These are phyloP conservation scores for Candida verbasci DNA, from an alignment of 805 yeast species.

Conservation along the genomic window DNA sequence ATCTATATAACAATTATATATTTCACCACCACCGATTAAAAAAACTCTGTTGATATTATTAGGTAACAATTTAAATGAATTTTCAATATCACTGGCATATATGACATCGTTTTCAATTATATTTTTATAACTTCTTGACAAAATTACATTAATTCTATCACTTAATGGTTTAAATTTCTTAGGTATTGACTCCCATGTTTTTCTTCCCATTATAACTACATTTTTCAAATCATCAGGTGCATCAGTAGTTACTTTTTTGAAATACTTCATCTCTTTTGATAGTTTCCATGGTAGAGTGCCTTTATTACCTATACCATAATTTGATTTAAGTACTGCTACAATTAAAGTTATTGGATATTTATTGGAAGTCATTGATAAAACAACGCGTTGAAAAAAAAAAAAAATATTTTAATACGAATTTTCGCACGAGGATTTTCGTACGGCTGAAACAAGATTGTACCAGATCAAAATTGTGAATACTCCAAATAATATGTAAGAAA, in stretches of 20 bases:
- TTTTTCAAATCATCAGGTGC: conserved; percentile 35
- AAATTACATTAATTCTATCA: conserved; percentile 67
- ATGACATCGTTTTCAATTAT: conserved; percentile 19
- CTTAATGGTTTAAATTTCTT: conserved; percentile 76
- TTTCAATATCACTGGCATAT: conserved; percentile 24
- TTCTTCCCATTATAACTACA: conserved; percentile 93
- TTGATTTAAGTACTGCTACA: conserved; percentile 83
- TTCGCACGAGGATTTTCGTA: no score
- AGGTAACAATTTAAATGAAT: conserved; percentile 14
- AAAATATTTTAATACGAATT: no score
- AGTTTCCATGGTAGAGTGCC: conserved; percentile 89
- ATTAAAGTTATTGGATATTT: conserved; percentile 48
- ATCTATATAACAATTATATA: conserved; percentile 60
- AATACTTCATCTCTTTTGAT: conserved; percentile 79
- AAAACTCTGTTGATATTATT: conserved; percentile 54
- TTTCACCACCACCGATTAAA: conserved; percentile 90
- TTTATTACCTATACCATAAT: conserved; percentile 76
- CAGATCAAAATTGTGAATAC: no score
- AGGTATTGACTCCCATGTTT: conserved; percentile 95
- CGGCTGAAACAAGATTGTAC: no score
- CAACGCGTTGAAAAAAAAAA: conserved; percentile 1
- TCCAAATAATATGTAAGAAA: no score
- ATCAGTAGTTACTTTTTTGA: conserved; percentile 64
- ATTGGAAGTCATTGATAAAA: conserved; percentile 10
- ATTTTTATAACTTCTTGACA: conserved; percentile 47